Evolutionary conservation across 148 eudicot genomes (phyloP).

Genomic region (Persicaria tinctoria): DNA sequence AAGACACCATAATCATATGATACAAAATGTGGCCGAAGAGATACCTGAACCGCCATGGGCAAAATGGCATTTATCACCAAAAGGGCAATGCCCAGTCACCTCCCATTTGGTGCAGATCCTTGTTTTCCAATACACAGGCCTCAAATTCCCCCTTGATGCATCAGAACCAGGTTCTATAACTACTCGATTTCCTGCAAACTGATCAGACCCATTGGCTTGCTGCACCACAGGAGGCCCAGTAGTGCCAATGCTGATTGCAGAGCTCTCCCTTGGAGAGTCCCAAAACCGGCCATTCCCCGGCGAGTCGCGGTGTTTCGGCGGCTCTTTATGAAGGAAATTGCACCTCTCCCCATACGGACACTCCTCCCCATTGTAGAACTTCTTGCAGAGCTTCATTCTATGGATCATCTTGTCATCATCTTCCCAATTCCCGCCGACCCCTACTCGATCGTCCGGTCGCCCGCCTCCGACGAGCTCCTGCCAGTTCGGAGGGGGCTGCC

Average conservation of each 20-base stretch:
- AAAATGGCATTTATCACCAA: conserved; percentile 76
- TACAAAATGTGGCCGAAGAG: not conserved
- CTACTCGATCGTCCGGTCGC: conserved; percentile 39
- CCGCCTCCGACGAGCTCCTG: conserved; percentile 52
- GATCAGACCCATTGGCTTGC: conserved; percentile 28
- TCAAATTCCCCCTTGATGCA: conserved; percentile 30
- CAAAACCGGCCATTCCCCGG: conserved; percentile 20
- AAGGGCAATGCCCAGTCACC: conserved; percentile 62
- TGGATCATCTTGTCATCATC: conserved; percentile 67
- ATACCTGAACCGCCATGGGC: conserved; percentile 88
- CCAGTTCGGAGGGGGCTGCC: conserved; percentile 94
- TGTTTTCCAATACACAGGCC: conserved; percentile 56
- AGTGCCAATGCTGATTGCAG: conserved; percentile 55
- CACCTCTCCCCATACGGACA: conserved; percentile 93
- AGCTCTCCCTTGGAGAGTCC: conserved; percentile 46
- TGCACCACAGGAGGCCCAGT: conserved; percentile 30
- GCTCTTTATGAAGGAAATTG: conserved; percentile 70
- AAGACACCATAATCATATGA: not conserved
- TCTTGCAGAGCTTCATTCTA: conserved; percentile 78
- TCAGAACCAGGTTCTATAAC: conserved; percentile 17
- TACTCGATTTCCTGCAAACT: conserved; percentile 22
- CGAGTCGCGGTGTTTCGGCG: conserved; percentile 30
- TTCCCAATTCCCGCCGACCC: conserved; percentile 35
- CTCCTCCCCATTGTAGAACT: conserved; percentile 85
- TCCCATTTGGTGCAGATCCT: conserved; percentile 69